Percentiles rank a stretch among this genome's conserved stretches.
phyloP scores from a whole-genome alignment of 108 stramenopile genomes.

The Mayamaea pseudoterrestris region DNA sequence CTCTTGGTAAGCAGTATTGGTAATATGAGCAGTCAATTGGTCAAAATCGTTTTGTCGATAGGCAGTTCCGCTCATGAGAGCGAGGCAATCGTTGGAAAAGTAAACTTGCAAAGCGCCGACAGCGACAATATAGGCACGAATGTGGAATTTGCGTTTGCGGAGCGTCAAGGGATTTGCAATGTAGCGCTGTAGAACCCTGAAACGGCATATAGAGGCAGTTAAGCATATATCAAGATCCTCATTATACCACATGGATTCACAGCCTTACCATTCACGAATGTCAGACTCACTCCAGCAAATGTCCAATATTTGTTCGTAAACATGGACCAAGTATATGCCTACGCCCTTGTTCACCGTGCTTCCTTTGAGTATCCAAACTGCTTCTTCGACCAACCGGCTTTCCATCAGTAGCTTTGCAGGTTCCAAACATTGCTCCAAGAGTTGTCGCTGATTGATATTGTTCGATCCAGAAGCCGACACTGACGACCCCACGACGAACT shows the following conservation, averaged over 20 bases:
- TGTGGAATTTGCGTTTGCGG: slow-evolving; percentile 41
- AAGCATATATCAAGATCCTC: neutral
- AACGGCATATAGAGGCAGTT: neutral
- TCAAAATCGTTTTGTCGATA: slow-evolving; percentile 3
- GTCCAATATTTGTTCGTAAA: slow-evolving; percentile 20
- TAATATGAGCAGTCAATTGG: slow-evolving; percentile 31
- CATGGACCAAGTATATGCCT: slow-evolving; percentile 15
- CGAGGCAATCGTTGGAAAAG: slow-evolving; percentile 29
- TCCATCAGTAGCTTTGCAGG: slow-evolving; percentile 7
- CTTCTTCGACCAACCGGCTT: neutral
- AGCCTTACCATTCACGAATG: slow-evolving; percentile 29
- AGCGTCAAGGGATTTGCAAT: slow-evolving; percentile 28
- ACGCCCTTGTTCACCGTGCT: slow-evolving; percentile 29
- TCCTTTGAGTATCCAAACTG: slow-evolving; percentile 35
- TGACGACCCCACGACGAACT: slow-evolving; percentile 2
- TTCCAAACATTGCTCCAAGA: slow-evolving; percentile 5
- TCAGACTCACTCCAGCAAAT: slow-evolving; percentile 9
- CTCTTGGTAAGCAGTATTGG: slow-evolving; percentile 51
- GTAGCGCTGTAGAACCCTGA: slow-evolving; percentile 22
- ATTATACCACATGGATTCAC: too few species aligned
- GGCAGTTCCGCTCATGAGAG: slow-evolving; percentile 20
- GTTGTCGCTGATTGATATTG: slow-evolving; percentile 2
- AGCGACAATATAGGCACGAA: slow-evolving; percentile 46
- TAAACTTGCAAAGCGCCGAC: slow-evolving; percentile 28
- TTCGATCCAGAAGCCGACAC: slow-evolving; percentile 1